Percentiles rank a stretch among this genome's conserved stretches.
Evolutionary conservation across 768 basidiomycete genomes (phyloP).

Genomic region (Hortiboletus flavorubellus): DNA sequence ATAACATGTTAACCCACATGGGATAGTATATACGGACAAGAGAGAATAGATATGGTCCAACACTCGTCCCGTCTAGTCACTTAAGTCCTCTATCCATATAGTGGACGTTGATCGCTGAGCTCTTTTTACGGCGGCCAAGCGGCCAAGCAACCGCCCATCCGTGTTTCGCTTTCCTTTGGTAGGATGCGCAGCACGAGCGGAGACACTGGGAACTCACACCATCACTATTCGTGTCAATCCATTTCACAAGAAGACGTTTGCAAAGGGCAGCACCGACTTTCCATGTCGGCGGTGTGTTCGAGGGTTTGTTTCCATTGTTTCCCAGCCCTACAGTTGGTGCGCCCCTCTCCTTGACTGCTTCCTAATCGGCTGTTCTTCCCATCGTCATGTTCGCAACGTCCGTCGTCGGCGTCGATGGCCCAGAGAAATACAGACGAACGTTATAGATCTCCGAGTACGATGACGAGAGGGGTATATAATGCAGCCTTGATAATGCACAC

Average conservation of each 20-base stretch:
- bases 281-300: conserved; percentile 85
- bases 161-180: no score
- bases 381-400: conserved; percentile 49
- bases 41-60: no score
- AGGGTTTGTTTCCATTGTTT: conserved; percentile 87
- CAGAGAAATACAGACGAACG: conserved; percentile 89
- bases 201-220: no score
- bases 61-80: no score
- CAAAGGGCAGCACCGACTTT: conserved; percentile 53
- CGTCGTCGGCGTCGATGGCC: conserved; percentile 62
- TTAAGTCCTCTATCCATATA: no score
- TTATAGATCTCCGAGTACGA: conserved; percentile 92
- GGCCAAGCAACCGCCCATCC: no score
- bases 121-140: no score
- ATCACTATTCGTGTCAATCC: conserved; percentile 37
- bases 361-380: conserved; percentile 28
- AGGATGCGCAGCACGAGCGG: no score
- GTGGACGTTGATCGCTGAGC: no score
- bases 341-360: conserved; percentile 57
- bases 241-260: not conserved
- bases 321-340: conserved; percentile 71
- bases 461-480: conserved; percentile 89
- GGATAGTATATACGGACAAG: no score
- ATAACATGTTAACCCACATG: no score
- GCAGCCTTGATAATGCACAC: conserved; percentile 55